Evolutionary conservation across 2,329 filamentous ascomycete species (phyloP).

Genomic region (Clarireedia homoeocarpa): DNA sequence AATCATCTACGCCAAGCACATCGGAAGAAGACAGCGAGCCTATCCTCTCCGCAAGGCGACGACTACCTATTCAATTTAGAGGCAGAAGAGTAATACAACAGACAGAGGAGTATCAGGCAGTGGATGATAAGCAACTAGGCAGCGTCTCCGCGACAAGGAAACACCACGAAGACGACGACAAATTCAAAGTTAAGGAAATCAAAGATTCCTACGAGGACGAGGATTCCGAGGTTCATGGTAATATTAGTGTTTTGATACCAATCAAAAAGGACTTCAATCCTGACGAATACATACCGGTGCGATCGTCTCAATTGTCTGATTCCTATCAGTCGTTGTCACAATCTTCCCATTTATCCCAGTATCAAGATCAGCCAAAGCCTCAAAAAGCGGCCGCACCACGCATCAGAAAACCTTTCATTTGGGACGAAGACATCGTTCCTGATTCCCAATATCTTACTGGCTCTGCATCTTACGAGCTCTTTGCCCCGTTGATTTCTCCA

Average conservation of each 20-base stretch:
- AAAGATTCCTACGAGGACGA: conserved; percentile 24
- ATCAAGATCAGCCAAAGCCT: conserved; percentile 1
- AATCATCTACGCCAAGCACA: background rate
- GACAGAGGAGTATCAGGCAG: background rate
- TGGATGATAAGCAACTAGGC: background rate
- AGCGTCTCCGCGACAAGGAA: conserved; percentile 3
- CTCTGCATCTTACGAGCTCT: conserved; percentile 12
- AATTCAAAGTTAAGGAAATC: conserved; percentile 13
- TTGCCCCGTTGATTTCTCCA: background rate
- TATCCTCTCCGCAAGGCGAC: conserved; percentile 15
- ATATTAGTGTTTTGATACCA: conserved; percentile 12
- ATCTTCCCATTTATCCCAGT: conserved; percentile 3
- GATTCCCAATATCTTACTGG: conserved; percentile 19
- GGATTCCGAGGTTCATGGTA: background rate
- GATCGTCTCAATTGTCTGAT: conserved; percentile 13
- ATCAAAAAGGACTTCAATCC: conserved; percentile 14
- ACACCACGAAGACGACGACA: background rate
- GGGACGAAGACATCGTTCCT: conserved; percentile 19
- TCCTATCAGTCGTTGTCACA: background rate
- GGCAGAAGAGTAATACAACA: background rate
- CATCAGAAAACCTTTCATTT: conserved; percentile 10
- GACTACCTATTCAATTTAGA: background rate
- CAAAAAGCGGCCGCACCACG: background rate
- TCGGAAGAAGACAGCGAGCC: conserved; percentile 15
- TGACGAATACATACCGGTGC: conserved; percentile 12